Evolutionary conservation across 768 basidiomycete genomes (phyloP).

Genomic region (Termitomyces sp.): DNA sequence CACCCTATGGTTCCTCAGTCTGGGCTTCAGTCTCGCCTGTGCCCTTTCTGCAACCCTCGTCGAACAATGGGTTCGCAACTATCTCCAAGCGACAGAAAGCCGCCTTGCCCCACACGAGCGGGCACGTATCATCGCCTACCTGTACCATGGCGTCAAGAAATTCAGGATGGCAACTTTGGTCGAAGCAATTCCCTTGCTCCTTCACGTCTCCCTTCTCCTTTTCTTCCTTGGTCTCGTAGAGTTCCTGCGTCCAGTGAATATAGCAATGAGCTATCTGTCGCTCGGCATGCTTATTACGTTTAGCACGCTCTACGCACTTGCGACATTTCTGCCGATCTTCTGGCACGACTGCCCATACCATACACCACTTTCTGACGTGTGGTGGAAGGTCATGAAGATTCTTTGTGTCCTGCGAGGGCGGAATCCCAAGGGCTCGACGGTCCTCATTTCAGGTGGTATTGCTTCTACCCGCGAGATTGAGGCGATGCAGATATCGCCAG

Average conservation of each 20-base stretch:
- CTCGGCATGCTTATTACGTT: slow-evolving; percentile 26
- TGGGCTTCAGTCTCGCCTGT: slow-evolving; percentile 32
- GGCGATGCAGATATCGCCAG: background rate
- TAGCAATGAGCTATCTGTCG: no score
- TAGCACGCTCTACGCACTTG: slow-evolving; percentile 24
- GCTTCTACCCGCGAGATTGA: no score
- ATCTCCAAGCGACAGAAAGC: slow-evolving; percentile 7
- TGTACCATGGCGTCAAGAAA: background rate
- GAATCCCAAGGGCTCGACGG: no score
- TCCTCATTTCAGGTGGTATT: background rate
- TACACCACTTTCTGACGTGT: slow-evolving; percentile 27
- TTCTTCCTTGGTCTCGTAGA: slow-evolving; percentile 29
- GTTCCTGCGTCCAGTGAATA: slow-evolving; percentile 31
- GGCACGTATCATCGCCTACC: no score
- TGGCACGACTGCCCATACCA: slow-evolving; percentile 30
- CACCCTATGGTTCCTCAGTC: slow-evolving; percentile 23
- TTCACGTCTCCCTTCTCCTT: no score
- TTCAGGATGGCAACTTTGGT: background rate
- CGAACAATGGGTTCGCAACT: slow-evolving; percentile 25
- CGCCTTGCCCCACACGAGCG: background rate
- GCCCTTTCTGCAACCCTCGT: slow-evolving; percentile 43
- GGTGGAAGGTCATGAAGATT: slow-evolving; percentile 25
- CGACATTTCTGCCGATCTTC: slow-evolving; percentile 30
- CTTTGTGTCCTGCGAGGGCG: no score
- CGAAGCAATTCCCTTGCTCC: no score